A percentile compares a stretch with the other conserved stretches of the same genome.
Evolutionary conservation across 2,329 filamentous ascomycete species (phyloP).

Genomic region (Acrodontium crateriforme): DNA sequence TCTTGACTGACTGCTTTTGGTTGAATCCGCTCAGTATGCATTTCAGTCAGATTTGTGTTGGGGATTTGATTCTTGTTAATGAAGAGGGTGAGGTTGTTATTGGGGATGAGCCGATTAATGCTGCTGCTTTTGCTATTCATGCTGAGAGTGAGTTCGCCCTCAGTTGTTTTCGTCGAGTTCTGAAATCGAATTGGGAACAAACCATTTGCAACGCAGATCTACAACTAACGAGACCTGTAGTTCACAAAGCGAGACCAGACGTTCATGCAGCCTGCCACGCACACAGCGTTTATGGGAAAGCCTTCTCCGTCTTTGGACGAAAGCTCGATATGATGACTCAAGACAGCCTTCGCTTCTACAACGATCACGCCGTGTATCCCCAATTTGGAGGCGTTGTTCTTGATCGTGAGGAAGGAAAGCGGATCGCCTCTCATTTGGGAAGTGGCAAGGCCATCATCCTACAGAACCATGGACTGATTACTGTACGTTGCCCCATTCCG

Average conservation of each 20-base stretch:
- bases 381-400: slow-evolving; percentile 34
- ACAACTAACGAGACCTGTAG: too few relatives aligned
- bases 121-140: slow-evolving; percentile 34
- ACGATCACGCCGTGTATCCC: slow-evolving; percentile 28
- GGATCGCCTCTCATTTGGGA: slow-evolving; percentile 28
- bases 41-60: slow-evolving; percentile 29
- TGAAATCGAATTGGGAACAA: too few relatives aligned
- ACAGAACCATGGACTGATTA: slow-evolving; percentile 34
- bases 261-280: slow-evolving; percentile 29
- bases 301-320: slow-evolving; percentile 32
- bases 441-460: slow-evolving; percentile 27
- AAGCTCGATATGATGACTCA: slow-evolving; percentile 36
- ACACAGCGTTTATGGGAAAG: slow-evolving; percentile 34
- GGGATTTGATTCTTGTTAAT: slow-evolving; percentile 33
- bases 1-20: slow-evolving; percentile 23
- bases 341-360: slow-evolving; percentile 31
- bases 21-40: slow-evolving; percentile 32
- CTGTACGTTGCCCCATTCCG: slow-evolving; percentile 12
- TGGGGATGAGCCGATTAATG: slow-evolving; percentile 30
- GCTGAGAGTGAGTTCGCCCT: too few relatives aligned
- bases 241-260: slow-evolving; percentile 29
- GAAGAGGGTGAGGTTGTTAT: slow-evolving; percentile 28
- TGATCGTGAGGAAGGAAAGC: slow-evolving; percentile 28
- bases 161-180: too few relatives aligned
- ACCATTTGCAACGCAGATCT: too few relatives aligned